A percentile compares a stretch with the other conserved stretches of the same genome.
Conservation (phyloP, 2,329 filamentous ascomycete species). For the Xylariaceae sp. region DNA sequence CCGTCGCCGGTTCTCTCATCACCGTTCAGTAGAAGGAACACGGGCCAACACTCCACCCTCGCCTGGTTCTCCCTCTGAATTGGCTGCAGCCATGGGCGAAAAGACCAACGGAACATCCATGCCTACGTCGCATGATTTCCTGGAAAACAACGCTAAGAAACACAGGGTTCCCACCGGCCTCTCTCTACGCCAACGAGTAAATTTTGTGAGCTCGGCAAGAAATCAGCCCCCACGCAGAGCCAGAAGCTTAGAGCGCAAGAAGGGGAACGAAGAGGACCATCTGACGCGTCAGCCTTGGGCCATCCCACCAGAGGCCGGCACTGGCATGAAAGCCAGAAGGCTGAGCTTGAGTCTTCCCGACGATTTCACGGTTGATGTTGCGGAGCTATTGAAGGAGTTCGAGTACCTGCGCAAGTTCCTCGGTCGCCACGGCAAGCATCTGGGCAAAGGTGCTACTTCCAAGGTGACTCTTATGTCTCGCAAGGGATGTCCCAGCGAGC, state of each 20-base stretch:
- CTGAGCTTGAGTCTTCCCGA: slow-evolving; percentile 70
- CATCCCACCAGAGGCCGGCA: slow-evolving; percentile 62
- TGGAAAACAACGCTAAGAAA: slow-evolving; percentile 44
- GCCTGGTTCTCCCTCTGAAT: slow-evolving; percentile 27
- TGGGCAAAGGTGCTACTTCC: slow-evolving; percentile 79
- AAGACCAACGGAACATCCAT: slow-evolving; percentile 27
- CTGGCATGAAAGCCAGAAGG: slow-evolving; percentile 71
- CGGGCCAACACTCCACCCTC: slow-evolving; percentile 32
- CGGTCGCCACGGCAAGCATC: slow-evolving; percentile 65
- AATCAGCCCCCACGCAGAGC: slow-evolving; percentile 21
- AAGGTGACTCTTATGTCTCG: slow-evolving; percentile 76
- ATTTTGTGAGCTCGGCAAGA: slow-evolving; percentile 34
- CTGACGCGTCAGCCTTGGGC: slow-evolving; percentile 50
- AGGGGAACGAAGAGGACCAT: slow-evolving; percentile 26
- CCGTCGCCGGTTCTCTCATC: slow-evolving; percentile 30
- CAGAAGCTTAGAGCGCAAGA: slow-evolving; percentile 29
- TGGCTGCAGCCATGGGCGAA: slow-evolving; percentile 19
- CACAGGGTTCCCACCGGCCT: slow-evolving; percentile 47
- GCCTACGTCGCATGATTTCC: slow-evolving; percentile 41
- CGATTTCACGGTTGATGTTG: slow-evolving; percentile 66
- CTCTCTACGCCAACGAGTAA: slow-evolving; percentile 43
- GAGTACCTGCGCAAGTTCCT: slow-evolving; percentile 65
- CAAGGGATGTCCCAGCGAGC: slow-evolving; percentile 57
- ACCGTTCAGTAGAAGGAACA: slow-evolving; percentile 26
- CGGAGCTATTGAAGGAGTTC: slow-evolving; percentile 63